phyloP scores from a whole-genome alignment of 164 flowering plant species.

The Berberis vulgaris region DNA sequence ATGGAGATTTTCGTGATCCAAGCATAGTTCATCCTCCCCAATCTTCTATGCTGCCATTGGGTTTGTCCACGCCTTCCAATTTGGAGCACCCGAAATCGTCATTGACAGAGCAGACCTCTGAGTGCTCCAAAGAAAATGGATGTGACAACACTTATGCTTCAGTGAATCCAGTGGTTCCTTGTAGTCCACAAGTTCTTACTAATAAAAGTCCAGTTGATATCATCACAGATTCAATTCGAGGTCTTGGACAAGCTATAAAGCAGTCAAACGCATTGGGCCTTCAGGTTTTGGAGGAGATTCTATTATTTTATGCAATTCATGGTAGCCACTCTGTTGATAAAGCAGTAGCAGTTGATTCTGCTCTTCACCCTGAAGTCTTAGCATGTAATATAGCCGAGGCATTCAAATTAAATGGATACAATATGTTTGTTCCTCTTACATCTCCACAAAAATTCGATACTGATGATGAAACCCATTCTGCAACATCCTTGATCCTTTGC shows the following conservation, averaged over 20 bases:
- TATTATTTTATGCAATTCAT: conserved; percentile 19
- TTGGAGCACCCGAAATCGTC: conserved; percentile 5
- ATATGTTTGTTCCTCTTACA: conserved; percentile 25
- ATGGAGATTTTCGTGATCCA: not conserved
- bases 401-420: conserved; percentile 22
- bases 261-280: conserved; percentile 28
- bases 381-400: conserved; percentile 27
- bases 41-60: conserved; percentile 7
- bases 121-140: conserved; percentile 7
- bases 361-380: conserved; percentile 20
- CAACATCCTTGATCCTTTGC: conserved; percentile 32
- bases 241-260: conserved; percentile 18
- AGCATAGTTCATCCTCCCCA: conserved; percentile 6
- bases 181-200: conserved; percentile 3
- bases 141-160: conserved; percentile 7
- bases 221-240: conserved; percentile 18
- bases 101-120: conserved; percentile 7
- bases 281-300: conserved; percentile 24
- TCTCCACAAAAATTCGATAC: not conserved
- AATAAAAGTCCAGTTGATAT: conserved; percentile 9
- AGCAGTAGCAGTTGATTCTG: conserved; percentile 4
- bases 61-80: conserved; percentile 9
- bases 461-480: conserved; percentile 33
- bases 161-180: conserved; percentile 4
- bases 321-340: conserved; percentile 4